Conservation (phyloP, 129 eudicot genomes). For the Centrapalus pauciflorus region DNA sequence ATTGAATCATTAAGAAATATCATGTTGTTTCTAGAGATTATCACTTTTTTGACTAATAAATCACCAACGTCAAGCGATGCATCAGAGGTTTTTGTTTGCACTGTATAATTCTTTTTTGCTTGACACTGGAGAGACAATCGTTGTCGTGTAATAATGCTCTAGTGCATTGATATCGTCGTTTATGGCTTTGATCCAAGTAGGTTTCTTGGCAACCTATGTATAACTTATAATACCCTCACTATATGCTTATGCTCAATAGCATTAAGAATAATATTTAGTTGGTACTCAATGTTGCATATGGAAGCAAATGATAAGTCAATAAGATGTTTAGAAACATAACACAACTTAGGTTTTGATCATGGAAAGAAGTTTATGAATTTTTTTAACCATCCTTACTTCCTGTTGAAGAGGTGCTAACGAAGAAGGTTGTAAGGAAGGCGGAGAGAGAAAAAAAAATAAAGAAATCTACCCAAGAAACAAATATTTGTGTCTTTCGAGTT, state of each 20-base stretch:
- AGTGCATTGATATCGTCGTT: not conserved
- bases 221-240: not conserved
- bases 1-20: not conserved
- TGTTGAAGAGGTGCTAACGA: not conserved
- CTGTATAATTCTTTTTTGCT: too few species aligned
- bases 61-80: too few species aligned
- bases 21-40: not conserved
- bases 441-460: not conserved
- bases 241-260: not conserved
- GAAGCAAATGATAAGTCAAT: too few species aligned
- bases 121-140: not conserved
- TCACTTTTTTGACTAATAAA: too few species aligned
- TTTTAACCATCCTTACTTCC: too few species aligned
- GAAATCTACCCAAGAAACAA: not conserved
- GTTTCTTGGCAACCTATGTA: not conserved
- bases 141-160: not conserved
- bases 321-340: too few species aligned
- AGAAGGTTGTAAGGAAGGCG: not conserved
- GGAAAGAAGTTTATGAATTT: not conserved
- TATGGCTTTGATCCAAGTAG: not conserved
- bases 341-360: too few species aligned
- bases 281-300: not conserved
- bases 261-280: not conserved
- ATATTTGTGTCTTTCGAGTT: not conserved
- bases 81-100: too few species aligned